A percentile compares a stretch with the other conserved stretches of the same genome.
phyloP scores from a whole-genome alignment of 2,329 filamentous ascomycete species.

The Sclerotiophoma versabilis region DNA sequence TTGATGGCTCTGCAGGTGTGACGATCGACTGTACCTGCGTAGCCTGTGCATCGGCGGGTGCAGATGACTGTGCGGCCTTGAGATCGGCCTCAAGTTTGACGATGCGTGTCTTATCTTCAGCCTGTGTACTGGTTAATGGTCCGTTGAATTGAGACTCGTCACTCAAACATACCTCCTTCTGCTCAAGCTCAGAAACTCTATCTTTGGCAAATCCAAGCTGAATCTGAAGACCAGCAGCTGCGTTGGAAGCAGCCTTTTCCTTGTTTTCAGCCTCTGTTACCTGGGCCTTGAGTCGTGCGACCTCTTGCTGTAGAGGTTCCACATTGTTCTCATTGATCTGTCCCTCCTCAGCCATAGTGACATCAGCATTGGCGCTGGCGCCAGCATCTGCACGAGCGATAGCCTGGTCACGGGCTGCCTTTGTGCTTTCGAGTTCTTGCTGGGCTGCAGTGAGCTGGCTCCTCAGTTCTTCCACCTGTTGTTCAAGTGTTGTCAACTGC shows the following conservation, averaged over 20 bases:
- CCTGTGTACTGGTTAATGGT: constrained; percentile 33
- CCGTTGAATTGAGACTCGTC: neutral
- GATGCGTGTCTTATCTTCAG: constrained; percentile 51
- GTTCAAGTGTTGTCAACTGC: constrained; percentile 68
- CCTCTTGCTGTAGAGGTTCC: constrained; percentile 38
- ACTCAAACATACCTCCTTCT: constrained; percentile 57
- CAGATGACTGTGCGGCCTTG: constrained; percentile 32
- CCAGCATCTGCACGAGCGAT: constrained; percentile 57
- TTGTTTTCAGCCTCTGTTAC: constrained; percentile 42
- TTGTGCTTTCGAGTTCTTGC: constrained; percentile 63
- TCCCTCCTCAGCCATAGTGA: constrained; percentile 55
- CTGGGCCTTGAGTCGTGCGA: constrained; percentile 44
- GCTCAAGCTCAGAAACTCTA: constrained; percentile 69
- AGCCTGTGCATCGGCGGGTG: constrained; percentile 22
- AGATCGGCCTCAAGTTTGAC: constrained; percentile 45
- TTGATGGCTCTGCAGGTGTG: constrained; percentile 6
- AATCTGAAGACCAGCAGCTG: constrained; percentile 44
- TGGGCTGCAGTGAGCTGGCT: constrained; percentile 31
- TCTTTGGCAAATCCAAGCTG: constrained; percentile 63
- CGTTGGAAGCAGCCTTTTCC: constrained; percentile 49
- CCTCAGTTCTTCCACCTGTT: constrained; percentile 31
- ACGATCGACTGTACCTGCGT: constrained; percentile 19
- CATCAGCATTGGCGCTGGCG: constrained; percentile 40
- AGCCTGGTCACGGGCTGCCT: constrained; percentile 70
- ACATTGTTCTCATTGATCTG: constrained; percentile 49